Evolutionary conservation across 2,329 filamentous ascomycete genomes (phyloP).

Genomic region (Ophiostoma piceae): DNA sequence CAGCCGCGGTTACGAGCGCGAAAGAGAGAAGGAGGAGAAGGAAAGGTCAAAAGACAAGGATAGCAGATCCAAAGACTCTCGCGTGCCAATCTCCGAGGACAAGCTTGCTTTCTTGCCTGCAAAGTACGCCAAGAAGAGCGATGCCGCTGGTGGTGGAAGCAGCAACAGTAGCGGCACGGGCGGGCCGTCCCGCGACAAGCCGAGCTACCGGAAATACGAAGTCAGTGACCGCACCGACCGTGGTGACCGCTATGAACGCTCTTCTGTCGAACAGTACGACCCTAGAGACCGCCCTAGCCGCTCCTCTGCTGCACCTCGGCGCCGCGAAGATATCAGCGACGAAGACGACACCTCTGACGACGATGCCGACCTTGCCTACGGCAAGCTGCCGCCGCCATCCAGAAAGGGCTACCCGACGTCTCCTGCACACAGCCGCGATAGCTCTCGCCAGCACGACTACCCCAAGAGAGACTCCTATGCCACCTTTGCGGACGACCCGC

Average conservation of each 20-base stretch:
- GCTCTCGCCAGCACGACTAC: neutral
- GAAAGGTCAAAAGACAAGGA: conserved; percentile 27
- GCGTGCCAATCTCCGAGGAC: conserved; percentile 34
- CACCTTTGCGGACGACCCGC: conserved; percentile 32
- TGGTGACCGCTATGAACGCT: neutral
- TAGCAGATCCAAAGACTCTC: conserved; percentile 32
- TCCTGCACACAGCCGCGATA: conserved; percentile 22
- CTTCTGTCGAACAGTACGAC: conserved; percentile 13
- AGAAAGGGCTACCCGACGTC: neutral
- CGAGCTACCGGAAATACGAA: conserved; percentile 27
- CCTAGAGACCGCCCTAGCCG: conserved; percentile 8
- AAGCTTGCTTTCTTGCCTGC: conserved; percentile 44
- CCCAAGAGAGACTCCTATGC: conserved; percentile 30
- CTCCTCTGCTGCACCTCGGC: conserved; percentile 16
- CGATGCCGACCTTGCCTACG: conserved; percentile 45
- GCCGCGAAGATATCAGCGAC: conserved; percentile 24
- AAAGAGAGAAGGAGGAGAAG: conserved; percentile 29
- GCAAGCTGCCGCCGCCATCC: conserved; percentile 31
- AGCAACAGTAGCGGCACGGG: neutral
- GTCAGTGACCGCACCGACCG: neutral
- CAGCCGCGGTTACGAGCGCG: conserved; percentile 33
- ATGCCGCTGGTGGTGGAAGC: neutral
- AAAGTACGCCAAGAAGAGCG: conserved; percentile 41
- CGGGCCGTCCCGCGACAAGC: conserved; percentile 18
- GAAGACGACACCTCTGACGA: conserved; percentile 22